phyloP scores from a whole-genome alignment of 1,284 basidiomycete genomes.

The Ceratobasidium papillatum region DNA sequence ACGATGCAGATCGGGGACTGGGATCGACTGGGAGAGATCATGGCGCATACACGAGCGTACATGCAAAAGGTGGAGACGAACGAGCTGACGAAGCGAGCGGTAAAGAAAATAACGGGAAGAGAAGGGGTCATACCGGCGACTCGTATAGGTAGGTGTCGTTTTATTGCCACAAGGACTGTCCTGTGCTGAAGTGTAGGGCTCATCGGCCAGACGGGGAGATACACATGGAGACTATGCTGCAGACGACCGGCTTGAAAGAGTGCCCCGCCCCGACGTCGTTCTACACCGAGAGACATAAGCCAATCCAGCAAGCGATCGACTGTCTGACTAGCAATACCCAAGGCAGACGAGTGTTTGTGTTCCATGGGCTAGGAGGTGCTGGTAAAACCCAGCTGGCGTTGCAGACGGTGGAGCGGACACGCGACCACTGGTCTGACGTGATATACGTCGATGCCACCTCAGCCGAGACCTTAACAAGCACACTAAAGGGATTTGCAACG shows the following conservation, averaged over 20 bases:
- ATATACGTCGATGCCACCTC: conserved; percentile 35
- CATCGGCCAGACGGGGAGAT: background rate
- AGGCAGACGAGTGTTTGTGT: conserved; percentile 7
- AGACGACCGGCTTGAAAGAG: background rate
- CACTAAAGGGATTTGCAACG: background rate
- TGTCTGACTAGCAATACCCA: background rate
- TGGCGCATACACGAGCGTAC: conserved; percentile 1
- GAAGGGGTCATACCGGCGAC: background rate
- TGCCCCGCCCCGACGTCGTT: conserved; percentile 2
- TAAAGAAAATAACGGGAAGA: background rate
- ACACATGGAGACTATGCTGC: background rate
- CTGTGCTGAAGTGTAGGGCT: background rate
- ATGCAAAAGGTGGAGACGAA: background rate
- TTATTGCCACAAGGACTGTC: no score
- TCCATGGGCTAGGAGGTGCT: conserved; percentile 29
- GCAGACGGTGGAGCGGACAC: background rate
- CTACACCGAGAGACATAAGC: background rate
- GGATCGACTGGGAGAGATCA: conserved; percentile 3
- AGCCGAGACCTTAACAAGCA: background rate
- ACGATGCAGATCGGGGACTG: background rate
- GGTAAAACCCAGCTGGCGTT: conserved; percentile 29
- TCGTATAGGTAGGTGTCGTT: background rate
- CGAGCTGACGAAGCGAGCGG: background rate
- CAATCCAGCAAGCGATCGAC: background rate
- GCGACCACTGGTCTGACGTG: conserved; percentile 6